Evolutionary conservation across 805 yeast species (phyloP).

Genomic region (Kluyveromyces aestuarii): DNA sequence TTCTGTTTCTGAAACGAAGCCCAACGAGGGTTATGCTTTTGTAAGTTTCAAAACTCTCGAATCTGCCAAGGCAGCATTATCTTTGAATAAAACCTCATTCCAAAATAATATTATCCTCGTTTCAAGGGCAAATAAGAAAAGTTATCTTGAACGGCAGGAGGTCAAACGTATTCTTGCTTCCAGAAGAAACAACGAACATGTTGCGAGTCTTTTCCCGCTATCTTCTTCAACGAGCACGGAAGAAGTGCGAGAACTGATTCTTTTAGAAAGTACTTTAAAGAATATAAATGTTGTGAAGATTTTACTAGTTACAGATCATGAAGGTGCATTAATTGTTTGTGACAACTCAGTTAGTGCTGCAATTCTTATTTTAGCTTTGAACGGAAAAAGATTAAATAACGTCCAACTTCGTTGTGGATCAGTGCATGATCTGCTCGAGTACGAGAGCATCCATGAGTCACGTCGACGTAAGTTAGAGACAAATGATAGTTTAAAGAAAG

Average conservation of each 20-base stretch:
- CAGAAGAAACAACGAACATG: slow-evolving; percentile 8
- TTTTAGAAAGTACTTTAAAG: slow-evolving; percentile 6
- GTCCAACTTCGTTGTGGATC: slow-evolving; percentile 27
- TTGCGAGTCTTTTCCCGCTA: slow-evolving; percentile 22
- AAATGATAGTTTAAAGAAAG: background rate
- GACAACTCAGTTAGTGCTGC: slow-evolving; percentile 39
- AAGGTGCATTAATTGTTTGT: slow-evolving; percentile 45
- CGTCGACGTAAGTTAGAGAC: too few relatives aligned
- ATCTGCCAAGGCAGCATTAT: slow-evolving; percentile 41
- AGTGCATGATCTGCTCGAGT: slow-evolving; percentile 16
- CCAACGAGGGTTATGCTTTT: slow-evolving; percentile 61
- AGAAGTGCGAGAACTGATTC: slow-evolving; percentile 13
- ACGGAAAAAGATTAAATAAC: slow-evolving; percentile 33
- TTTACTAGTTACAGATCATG: slow-evolving; percentile 36
- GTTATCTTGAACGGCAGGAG: slow-evolving; percentile 27
- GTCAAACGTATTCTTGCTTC: slow-evolving; percentile 23
- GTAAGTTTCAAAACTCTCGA: slow-evolving; percentile 37
- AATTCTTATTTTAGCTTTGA: slow-evolving; percentile 35
- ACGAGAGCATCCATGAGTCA: background rate
- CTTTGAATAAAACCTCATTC: slow-evolving; percentile 33
- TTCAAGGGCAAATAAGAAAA: slow-evolving; percentile 36
- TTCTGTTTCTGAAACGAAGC: slow-evolving; percentile 12
- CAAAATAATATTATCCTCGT: slow-evolving; percentile 43
- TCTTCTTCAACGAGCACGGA: slow-evolving; percentile 19
- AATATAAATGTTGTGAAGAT: slow-evolving; percentile 29